These are phyloP conservation scores for Globisporangium spinosum DNA, from an alignment of 352 stramenopile genomes.

Conservation along the genomic window DNA sequence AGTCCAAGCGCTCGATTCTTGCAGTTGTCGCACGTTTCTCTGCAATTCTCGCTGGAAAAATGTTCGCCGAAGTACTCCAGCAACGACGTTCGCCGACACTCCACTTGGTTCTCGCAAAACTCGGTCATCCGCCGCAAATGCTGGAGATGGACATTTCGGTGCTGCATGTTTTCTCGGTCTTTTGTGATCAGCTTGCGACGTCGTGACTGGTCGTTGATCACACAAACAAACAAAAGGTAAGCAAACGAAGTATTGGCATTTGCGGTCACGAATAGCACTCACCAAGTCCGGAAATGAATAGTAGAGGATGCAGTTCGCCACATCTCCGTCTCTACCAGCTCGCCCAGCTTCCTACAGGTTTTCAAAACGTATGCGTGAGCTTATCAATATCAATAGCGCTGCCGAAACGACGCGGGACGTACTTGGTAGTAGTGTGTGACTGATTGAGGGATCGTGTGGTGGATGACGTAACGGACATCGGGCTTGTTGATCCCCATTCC, in stretches of 20 bases:
- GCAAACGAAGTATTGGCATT: not conserved
- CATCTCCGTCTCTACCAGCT: constrained; percentile 77
- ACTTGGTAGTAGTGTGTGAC: constrained; percentile 91
- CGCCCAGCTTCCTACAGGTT: constrained; percentile 67
- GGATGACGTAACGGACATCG: constrained; percentile 87
- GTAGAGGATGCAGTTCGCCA: constrained; percentile 84
- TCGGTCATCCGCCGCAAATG: constrained; percentile 82
- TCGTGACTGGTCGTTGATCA: constrained; percentile 32
- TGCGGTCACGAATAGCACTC: not conserved
- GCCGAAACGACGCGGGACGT: not conserved
- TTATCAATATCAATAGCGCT: not conserved
- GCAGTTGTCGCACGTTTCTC: constrained; percentile 85
- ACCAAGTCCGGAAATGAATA: constrained; percentile 85
- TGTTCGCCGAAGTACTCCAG: constrained; percentile 89
- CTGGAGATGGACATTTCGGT: constrained; percentile 80
- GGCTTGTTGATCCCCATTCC: constrained; percentile 90
- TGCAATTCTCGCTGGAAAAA: constrained; percentile 69
- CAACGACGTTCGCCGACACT: constrained; percentile 77
- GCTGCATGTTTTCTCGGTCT: constrained; percentile 71
- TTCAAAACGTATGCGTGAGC: not conserved
- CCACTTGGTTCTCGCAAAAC: constrained; percentile 88
- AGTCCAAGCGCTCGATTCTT: constrained; percentile 71
- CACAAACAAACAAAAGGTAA: not conserved
- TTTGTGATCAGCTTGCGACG: constrained; percentile 77
- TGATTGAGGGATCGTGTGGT: constrained; percentile 85